Evolutionary conservation across 768 basidiomycete genomes (phyloP), one percentile per base, ranked within the genome.

Genomic region (Leccinum olivaceopallidum): DNA sequence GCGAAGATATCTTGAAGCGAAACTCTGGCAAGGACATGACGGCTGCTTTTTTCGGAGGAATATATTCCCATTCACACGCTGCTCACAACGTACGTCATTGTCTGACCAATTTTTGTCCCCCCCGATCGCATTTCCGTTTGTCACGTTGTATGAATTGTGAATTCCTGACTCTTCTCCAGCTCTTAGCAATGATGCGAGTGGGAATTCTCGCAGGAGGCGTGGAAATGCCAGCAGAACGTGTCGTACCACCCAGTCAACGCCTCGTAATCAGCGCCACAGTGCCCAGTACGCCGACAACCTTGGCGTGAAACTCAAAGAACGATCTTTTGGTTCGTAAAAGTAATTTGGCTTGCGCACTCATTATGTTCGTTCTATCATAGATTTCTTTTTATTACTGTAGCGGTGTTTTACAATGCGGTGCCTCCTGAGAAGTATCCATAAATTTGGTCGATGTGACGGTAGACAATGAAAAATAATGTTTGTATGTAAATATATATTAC

Each of bases 11-110:
- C 55, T 75, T 97, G 66, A 73, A 77, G 56, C 75, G 74, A 28
- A 85, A 79, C 61, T 80, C 86, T 16, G 94, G 93, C n/a, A 88
- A 86, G 68, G 93, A 95, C 63, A 86, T 90, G 71, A 94, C 93
- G 0, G 81, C 88, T 1, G 82, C 90, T 2, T 95, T 95, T 78
- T 91, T 88, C 70, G 94, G 94, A 5, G 93, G 93, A 24, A 78
- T 89, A 2, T 92, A 93, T 72, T 81, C 85, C 28, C 92, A 94
- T 69, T 90, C 89, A 8, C 89, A 91, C 71, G 91, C 90, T 6
- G 92, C 92, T 12, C 87, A 89, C 71, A 90, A 90, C 63, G 87
- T 87, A 69, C 62, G 84, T 75, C 53, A 8, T 28, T 58, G 10
- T 55, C 58, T 58, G 30, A 54, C 36, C 53, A 2, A 42, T 12